Conservation (phyloP, 305 asterid genomes). For the Galium porrigens region DNA sequence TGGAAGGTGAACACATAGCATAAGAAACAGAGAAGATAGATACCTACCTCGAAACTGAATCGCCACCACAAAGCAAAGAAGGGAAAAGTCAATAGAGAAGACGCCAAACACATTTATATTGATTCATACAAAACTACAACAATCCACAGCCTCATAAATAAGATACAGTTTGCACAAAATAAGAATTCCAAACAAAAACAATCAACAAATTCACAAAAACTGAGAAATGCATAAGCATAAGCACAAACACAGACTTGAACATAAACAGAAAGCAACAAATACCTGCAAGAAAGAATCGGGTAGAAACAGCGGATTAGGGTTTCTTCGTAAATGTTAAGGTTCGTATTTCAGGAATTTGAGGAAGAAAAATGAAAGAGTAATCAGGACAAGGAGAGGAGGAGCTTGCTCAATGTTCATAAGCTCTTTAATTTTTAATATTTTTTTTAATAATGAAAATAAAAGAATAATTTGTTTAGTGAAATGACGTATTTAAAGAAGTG, state of each 20-base stretch:
- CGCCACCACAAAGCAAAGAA: conserved; percentile 3
- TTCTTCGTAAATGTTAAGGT: neutral
- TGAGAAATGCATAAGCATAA: neutral
- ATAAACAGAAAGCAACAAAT: neutral
- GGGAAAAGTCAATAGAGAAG: conserved; percentile 15
- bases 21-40: neutral
- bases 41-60: conserved; percentile 8
- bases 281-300: neutral
- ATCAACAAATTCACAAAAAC: neutral
- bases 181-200: neutral
- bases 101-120: conserved; percentile 4
- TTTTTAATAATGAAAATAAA: neutral
- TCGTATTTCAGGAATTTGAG: neutral
- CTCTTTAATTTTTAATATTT: neutral
- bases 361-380: neutral
- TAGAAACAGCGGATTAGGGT: neutral
- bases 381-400: neutral
- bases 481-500: conserved; percentile 8
- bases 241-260: neutral
- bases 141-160: conserved; percentile 6
- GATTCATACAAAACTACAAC: conserved; percentile 6
- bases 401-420: neutral
- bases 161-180: neutral
- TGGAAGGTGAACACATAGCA: neutral
- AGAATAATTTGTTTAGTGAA: neutral